Evolutionary conservation across 352 stramenopile species (phyloP), one percentile per base, ranked within the genome.

Genomic region (Globisporangium perplexum): DNA sequence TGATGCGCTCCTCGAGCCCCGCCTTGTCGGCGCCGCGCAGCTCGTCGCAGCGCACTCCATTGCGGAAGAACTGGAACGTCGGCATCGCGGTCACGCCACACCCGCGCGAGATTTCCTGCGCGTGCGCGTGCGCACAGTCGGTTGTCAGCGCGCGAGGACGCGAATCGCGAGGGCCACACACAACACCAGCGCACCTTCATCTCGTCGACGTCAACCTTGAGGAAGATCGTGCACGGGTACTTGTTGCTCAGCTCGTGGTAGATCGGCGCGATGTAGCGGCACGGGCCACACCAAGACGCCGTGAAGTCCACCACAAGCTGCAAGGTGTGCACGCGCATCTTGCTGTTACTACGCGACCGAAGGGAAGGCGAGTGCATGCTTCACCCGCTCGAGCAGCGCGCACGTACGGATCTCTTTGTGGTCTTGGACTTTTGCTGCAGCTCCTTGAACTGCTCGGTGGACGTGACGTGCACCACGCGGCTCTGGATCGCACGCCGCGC

Each of bases 11-110:
- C 54, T 92, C 77, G 10, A 94, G 63, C 4, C 43, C 63, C 23
- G 64, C 76, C 45, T 72, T 77, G 61, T 96, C 78, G 11, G 93
- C 93, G 10, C 93, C 93, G 7, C 75, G 72, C 47, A 97, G 61
- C 63, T 97, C 87, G 53, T 96, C 85, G 30, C 92, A 86, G 68
- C 93, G 96, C 30, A 64, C 72, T 43, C 88, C 88, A 48, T 82
- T 83, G 63, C 95, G 93, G 66, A 87, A 98, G 62, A 98, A 92
- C 56, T 98, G 88, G 69, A 98, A 98, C n/a, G 94, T 98, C 7
- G 94, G 94, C 91, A 98, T 98, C 38, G 90, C 85, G 14, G 63
- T 76, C 63, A 98, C 88, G 24, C 82, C 88, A 62, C 79, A 91
- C 11, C 57, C 59, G 26, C 63, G 59, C 1, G 79, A 68, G 53